Conservation (phyloP, 176 grass and related monocot species). For the Poa annua region DNA sequence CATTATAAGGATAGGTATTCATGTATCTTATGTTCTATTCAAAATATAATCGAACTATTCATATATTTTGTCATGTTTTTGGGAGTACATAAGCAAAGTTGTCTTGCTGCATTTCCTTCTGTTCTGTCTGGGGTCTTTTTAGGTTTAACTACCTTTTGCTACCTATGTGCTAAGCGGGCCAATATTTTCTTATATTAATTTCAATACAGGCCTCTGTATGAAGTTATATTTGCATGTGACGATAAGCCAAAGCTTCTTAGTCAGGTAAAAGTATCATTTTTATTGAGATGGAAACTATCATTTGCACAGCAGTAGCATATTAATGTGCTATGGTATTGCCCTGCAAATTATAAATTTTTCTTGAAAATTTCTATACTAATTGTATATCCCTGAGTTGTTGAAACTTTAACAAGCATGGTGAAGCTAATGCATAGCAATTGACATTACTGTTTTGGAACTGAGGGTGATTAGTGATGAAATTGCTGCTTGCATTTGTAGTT, state of each 20-base stretch:
- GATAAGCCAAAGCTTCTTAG: constrained; percentile 85
- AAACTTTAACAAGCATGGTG: constrained; percentile 24
- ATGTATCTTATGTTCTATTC: background rate
- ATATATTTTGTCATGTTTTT: background rate
- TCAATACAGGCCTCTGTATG: constrained; percentile 62
- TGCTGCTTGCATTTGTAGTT: constrained; percentile 13
- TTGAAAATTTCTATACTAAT: background rate
- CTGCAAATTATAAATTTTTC: background rate
- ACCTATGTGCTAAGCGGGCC: constrained; percentile 1
- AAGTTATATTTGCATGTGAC: constrained; percentile 81
- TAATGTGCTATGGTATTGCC: background rate
- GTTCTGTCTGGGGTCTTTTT: background rate
- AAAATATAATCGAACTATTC: constrained; percentile 21
- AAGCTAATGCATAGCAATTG: background rate
- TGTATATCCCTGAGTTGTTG: background rate
- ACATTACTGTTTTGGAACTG: background rate
- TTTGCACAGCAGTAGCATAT: constrained; percentile 30
- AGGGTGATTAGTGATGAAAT: constrained; percentile 10
- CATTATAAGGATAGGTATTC: background rate
- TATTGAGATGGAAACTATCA: constrained; percentile 33
- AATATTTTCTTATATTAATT: constrained; percentile 52
- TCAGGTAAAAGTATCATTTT: constrained; percentile 57
- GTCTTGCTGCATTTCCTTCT: background rate
- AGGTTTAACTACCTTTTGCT: constrained; percentile 20
- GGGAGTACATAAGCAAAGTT: background rate